These are phyloP conservation scores for Mycena rebaudengoi DNA, from an alignment of 768 basidiomycete genomes.

Conservation along the genomic window DNA sequence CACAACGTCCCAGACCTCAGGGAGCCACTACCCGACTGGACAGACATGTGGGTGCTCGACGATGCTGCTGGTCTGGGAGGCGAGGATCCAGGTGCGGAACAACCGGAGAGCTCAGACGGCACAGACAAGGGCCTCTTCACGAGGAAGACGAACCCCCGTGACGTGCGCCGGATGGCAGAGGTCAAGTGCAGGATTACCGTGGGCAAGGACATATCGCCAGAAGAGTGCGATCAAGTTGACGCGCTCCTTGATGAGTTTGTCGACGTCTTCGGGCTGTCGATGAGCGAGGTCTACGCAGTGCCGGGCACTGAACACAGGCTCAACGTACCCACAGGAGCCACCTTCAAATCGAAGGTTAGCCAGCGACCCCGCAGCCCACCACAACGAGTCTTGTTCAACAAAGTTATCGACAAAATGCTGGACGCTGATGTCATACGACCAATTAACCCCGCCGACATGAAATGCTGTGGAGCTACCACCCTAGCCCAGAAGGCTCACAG, in stretches of 20 bases:
- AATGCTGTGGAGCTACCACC: neutral
- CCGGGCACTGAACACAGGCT: too few relatives aligned
- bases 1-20: constrained; percentile 7
- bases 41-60: constrained; percentile 4
- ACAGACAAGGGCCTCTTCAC: neutral
- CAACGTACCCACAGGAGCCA: too few relatives aligned
- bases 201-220: constrained; percentile 2
- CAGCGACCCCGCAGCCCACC: constrained; percentile 30
- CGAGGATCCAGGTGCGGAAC: neutral
- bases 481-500: constrained; percentile 20
- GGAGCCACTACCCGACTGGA: neutral
- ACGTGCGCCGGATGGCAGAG: constrained; percentile 29
- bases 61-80: neutral
- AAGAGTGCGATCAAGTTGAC: neutral
- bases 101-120: neutral
- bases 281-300: too few relatives aligned
- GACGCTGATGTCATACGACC: neutral
- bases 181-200: constrained; percentile 25
- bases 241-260: too few relatives aligned
- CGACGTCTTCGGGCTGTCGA: too few relatives aligned
- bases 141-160: constrained; percentile 17
- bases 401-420: constrained; percentile 30
- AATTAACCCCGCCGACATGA: constrained; percentile 9
- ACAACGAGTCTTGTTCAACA: constrained; percentile 25
- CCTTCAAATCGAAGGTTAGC: constrained; percentile 23